Evolutionary conservation across 1,139 yeast genomes (phyloP).

Genomic region (Kodamaea sp.): DNA sequence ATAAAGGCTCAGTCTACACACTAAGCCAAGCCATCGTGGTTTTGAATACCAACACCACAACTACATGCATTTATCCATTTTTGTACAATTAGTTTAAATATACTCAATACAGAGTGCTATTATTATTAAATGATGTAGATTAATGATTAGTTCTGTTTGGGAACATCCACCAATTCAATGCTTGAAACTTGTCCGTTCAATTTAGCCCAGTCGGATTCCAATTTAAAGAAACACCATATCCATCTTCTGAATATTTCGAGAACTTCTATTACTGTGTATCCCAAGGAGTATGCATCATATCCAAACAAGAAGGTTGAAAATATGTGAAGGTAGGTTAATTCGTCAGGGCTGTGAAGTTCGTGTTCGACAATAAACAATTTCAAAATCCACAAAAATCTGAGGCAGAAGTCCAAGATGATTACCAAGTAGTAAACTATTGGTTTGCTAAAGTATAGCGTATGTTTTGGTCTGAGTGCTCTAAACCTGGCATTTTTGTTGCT

Average conservation of each 20-base stretch:
- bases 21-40: too few species aligned
- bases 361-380: slow-evolving; percentile 42
- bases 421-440: slow-evolving; percentile 31
- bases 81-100: too few species aligned
- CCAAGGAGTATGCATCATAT: slow-evolving; percentile 53
- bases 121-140: too few species aligned
- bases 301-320: slow-evolving; percentile 35
- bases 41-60: too few species aligned
- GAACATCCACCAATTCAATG: slow-evolving; percentile 15
- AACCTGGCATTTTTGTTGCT: slow-evolving; percentile 1
- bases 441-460: slow-evolving; percentile 2
- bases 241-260: slow-evolving; percentile 81
- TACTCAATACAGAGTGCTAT: too few species aligned
- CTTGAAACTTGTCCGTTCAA: slow-evolving; percentile 13
- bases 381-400: slow-evolving; percentile 77
- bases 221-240: slow-evolving; percentile 83
- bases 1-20: too few species aligned
- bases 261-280: slow-evolving; percentile 63
- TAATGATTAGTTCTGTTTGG: slow-evolving; percentile 6
- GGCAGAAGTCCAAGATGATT: slow-evolving; percentile 57
- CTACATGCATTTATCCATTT: too few species aligned
- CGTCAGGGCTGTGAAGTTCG: slow-evolving; percentile 14
- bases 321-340: slow-evolving; percentile 17
- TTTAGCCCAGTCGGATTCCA: slow-evolving; percentile 73
- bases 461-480: slow-evolving; percentile 3